Conservation (phyloP, 768 basidiomycete species). For the Amanita molliuscula region DNA sequence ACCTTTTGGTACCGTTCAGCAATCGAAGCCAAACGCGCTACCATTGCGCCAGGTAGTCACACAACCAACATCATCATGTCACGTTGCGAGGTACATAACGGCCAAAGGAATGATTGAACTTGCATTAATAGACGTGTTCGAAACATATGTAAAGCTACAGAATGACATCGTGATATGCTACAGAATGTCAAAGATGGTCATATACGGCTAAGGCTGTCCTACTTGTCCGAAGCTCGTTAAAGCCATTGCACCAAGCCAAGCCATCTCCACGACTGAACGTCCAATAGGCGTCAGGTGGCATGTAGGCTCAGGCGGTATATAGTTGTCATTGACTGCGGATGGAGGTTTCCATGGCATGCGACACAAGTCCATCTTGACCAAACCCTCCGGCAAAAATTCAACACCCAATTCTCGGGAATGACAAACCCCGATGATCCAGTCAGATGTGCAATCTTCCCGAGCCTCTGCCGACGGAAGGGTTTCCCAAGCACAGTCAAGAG, state of each 20-base stretch:
- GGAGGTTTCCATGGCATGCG: slow-evolving; percentile 20
- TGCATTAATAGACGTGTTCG: no score
- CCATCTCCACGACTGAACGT: slow-evolving; percentile 45
- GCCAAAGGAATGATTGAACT: neutral
- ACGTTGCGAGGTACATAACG: no score
- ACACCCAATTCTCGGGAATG: slow-evolving; percentile 55
- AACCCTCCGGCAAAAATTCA: slow-evolving; percentile 72
- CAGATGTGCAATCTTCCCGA: slow-evolving; percentile 18
- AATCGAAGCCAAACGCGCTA: slow-evolving; percentile 93
- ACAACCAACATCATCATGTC: neutral
- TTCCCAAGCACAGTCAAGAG: slow-evolving; percentile 41
- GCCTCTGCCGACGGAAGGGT: slow-evolving; percentile 29
- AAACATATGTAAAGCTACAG: neutral
- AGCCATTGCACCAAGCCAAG: slow-evolving; percentile 42
- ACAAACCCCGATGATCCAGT: slow-evolving; percentile 52
- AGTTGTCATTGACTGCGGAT: slow-evolving; percentile 24
- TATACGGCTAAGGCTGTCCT: slow-evolving; percentile 2
- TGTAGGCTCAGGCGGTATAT: slow-evolving; percentile 30
- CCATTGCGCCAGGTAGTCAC: slow-evolving; percentile 86
- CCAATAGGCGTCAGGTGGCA: slow-evolving; percentile 41
- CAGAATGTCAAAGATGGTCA: neutral
- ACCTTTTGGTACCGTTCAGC: slow-evolving; percentile 77
- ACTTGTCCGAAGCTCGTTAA: slow-evolving; percentile 36
- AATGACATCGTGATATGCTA: neutral
- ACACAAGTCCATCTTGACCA: slow-evolving; percentile 67